Percentiles rank a stretch among this genome's conserved stretches.
These are phyloP conservation scores for Coemansia furcata DNA, from an alignment of 192 early-diverging fungal species.

Conservation along the genomic window DNA sequence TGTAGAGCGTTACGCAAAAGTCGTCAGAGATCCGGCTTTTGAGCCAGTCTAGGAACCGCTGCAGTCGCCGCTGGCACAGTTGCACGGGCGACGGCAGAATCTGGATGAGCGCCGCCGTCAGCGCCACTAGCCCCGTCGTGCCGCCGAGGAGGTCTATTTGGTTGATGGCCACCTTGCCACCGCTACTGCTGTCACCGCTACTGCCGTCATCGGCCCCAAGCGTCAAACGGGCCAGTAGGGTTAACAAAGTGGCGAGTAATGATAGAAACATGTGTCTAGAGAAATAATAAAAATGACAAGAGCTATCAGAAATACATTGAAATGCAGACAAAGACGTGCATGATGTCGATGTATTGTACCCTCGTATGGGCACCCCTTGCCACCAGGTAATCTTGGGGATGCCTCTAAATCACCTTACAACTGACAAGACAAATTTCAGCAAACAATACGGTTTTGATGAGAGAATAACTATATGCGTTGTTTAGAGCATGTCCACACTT, in stretches of 20 bases:
- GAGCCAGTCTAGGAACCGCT: constrained; percentile 19
- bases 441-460: no score
- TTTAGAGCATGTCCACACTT: no score
- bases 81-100: constrained; percentile 18
- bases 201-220: background rate
- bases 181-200: background rate
- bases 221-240: background rate
- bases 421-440: no score
- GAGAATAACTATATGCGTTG: no score
- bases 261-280: background rate
- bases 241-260: background rate
- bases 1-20: constrained; percentile 17
- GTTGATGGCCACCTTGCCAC: background rate
- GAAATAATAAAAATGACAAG: background rate
- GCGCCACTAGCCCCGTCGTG: background rate
- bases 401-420: no score
- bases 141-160: constrained; percentile 38
- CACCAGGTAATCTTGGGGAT: no score
- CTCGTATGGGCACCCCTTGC: no score
- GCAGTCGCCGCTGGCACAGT: constrained; percentile 1
- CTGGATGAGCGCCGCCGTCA: constrained; percentile 19
- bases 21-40: constrained; percentile 8
- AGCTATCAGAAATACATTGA: background rate
- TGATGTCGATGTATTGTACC: no score
- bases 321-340: background rate